Evolutionary conservation across 2,329 filamentous ascomycete species (phyloP), one percentile per base, ranked within the genome.

Genomic region (Xylaria multiplex): DNA sequence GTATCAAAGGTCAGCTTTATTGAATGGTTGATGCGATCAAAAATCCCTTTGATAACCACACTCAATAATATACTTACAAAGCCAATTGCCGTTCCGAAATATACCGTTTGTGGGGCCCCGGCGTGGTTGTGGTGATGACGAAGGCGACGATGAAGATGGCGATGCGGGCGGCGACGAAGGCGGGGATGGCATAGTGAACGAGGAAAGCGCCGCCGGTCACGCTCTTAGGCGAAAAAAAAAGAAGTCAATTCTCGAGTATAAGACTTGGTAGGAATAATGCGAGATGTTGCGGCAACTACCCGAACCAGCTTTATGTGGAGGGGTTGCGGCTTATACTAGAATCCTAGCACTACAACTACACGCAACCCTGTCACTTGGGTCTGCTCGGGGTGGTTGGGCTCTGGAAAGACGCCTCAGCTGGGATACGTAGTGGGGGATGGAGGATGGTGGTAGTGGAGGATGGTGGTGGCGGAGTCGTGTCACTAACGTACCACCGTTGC

Each of bases 71-170:
- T n/a, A 72, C 73, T 66, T 70, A 75, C 81, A 84, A 53, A 78
- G 74, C 81, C 81, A 83, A 37, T 76, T 74, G 2, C 77, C 77
- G 64, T 77, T 73, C 42, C 68, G 67, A 50, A 78, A 77, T 32
- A 74, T 64, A 9, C 78, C 78, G 24, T 64, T 68, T 37, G 69
- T 62, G 49, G 62, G n/a, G 14, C 43, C 32, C 45, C 66, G 30
- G 40, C 53, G 7, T 16, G 49, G 37, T 37, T 9, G 27, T 14
- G 62, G 53, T n/a, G 65, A 37, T 45, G 65, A 43, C 40, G 62
- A 46, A 9, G 70, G 56, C 11, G 66, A 48, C 16, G 50, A 56
- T 52, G 72, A 68, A 9, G 42, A 4, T 14, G 37, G 32, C 42
- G 63, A 61, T 9, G 62, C 35, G 4, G 67, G 58, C 13, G 67